Evolutionary conservation across 2,329 filamentous ascomycete genomes (phyloP).

Genomic region (Teratosphaeria epicoccoides): DNA sequence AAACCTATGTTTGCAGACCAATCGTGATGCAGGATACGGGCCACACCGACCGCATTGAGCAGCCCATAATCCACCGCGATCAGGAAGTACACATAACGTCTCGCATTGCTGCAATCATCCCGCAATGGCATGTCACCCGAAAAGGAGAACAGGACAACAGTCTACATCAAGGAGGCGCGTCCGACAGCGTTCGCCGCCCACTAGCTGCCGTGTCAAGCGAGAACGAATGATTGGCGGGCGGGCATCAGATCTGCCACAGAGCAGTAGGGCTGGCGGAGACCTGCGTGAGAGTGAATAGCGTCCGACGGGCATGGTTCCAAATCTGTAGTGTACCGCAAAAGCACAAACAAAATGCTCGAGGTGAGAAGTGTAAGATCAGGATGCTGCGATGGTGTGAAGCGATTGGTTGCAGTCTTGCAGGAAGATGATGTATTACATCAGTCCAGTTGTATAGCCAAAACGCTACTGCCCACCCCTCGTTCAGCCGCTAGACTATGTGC

Average conservation of each 20-base stretch:
- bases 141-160: background rate
- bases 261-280: background rate
- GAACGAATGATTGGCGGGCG: background rate
- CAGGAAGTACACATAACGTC: background rate
- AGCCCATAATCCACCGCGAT: background rate
- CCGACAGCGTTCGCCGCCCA: background rate
- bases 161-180: background rate
- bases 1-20: background rate
- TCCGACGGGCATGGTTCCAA: background rate
- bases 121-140: background rate
- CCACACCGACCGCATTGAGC: background rate
- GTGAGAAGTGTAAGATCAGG: background rate
- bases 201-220: background rate
- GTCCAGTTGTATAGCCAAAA: background rate
- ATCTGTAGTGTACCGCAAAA: background rate
- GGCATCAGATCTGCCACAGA: background rate
- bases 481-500: background rate
- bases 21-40: background rate
- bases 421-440: background rate
- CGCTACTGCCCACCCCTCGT: background rate
- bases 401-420: background rate
- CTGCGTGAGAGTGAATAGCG: background rate
- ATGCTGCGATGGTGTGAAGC: background rate
- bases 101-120: background rate
- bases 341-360: background rate